Percentiles rank a stretch among this genome's conserved stretches.
Conservation (phyloP, 192 early-diverging fungal species). For the Coemansia sp. region DNA sequence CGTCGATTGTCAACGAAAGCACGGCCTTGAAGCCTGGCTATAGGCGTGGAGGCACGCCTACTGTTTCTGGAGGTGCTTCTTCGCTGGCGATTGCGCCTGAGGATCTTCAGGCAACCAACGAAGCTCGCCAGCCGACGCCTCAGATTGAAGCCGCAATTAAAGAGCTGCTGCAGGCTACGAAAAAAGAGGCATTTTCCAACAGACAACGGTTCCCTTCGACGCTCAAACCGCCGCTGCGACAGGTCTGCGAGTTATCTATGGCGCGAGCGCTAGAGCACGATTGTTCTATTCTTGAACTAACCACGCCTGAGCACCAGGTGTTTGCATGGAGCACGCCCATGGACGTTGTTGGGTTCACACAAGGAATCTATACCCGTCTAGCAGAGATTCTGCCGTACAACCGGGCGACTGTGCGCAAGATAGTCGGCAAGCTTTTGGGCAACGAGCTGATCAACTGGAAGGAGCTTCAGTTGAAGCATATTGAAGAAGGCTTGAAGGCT, state of each 20-base stretch:
- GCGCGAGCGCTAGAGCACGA: slow-evolving; percentile 51
- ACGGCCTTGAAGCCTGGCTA: slow-evolving; percentile 2
- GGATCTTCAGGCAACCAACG: slow-evolving; percentile 18
- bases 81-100: slow-evolving; percentile 16
- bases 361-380: slow-evolving; percentile 39
- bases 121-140: slow-evolving; percentile 37
- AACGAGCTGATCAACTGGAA: slow-evolving; percentile 52
- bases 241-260: slow-evolving; percentile 56
- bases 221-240: slow-evolving; percentile 49
- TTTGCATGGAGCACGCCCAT: slow-evolving; percentile 51
- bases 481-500: slow-evolving; percentile 51
- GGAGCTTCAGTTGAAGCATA: slow-evolving; percentile 53
- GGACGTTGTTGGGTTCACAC: slow-evolving; percentile 51
- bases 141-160: slow-evolving; percentile 47
- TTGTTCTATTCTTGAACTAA: slow-evolving; percentile 29
- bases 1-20: neutral
- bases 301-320: slow-evolving; percentile 44
- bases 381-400: slow-evolving; percentile 50
- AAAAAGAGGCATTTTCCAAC: slow-evolving; percentile 43
- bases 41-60: slow-evolving; percentile 21
- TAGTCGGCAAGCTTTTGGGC: slow-evolving; percentile 51
- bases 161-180: slow-evolving; percentile 27
- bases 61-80: slow-evolving; percentile 9
- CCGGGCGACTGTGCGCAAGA: slow-evolving; percentile 51
- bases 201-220: slow-evolving; percentile 53